Conservation (phyloP, 208 protist genomes). For the Spongospora subterranea region DNA sequence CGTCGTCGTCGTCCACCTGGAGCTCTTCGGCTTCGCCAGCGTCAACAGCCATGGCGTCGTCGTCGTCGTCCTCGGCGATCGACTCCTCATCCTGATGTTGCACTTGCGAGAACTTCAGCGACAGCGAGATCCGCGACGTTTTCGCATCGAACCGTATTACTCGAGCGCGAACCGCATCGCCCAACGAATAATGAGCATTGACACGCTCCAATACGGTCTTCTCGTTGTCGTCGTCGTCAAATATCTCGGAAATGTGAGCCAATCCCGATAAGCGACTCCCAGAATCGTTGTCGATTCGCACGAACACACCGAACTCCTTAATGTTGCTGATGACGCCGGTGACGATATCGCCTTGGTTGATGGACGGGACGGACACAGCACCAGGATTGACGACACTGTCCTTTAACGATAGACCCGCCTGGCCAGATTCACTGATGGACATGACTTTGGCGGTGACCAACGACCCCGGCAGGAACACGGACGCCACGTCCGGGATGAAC, state of each 20-base stretch:
- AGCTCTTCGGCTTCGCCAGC: background rate
- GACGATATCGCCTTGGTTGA: background rate
- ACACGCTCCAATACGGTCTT: background rate
- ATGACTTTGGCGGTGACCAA: background rate
- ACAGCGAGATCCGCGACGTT: background rate
- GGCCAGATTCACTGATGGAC: background rate
- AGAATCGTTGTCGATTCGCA: constrained; percentile 26
- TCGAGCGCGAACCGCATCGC: constrained; percentile 11
- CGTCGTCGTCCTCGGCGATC: background rate
- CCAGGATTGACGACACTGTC: background rate
- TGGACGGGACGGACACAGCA: background rate
- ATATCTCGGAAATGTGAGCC: constrained; percentile 42
- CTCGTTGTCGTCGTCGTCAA: constrained; percentile 13
- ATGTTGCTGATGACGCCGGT: constrained; percentile 9
- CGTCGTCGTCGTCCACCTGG: background rate
- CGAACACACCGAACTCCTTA: constrained; percentile 24
- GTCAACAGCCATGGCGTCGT: background rate
- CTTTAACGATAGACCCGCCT: background rate
- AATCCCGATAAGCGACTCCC: background rate
- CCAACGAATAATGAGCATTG: background rate
- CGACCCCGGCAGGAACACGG: background rate
- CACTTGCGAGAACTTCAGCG: constrained; percentile 3
- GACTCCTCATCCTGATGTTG: background rate
- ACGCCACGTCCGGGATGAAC: constrained; percentile 33
- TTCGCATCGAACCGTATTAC: background rate